Evolutionary conservation across 202 grass and related monocot genomes (phyloP).

Genomic region (Eragrostis tef): DNA sequence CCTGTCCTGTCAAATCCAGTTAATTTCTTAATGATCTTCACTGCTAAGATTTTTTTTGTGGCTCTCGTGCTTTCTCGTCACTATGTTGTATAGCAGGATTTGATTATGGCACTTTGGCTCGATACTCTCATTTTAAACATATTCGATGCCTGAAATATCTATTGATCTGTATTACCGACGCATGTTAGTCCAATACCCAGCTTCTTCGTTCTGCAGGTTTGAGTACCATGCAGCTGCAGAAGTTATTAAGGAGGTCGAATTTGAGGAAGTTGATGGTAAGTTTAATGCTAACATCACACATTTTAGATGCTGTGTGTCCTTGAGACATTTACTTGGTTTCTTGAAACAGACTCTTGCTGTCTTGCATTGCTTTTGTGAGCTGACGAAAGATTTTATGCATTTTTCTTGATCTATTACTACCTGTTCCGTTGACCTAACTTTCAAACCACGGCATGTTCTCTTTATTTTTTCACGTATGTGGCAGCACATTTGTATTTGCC

Average conservation of each 20-base stretch:
- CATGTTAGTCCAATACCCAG: slow-evolving; percentile 7
- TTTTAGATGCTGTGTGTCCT: slow-evolving; percentile 27
- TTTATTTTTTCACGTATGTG: slow-evolving; percentile 1
- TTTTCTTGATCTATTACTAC: not conserved
- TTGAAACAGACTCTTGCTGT: not conserved
- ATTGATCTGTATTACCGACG: not conserved
- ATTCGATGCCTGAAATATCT: slow-evolving; percentile 16
- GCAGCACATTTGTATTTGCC: slow-evolving; percentile 15
- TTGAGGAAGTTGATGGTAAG: slow-evolving; percentile 82
- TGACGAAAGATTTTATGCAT: not conserved
- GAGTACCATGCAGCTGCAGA: slow-evolving; percentile 88
- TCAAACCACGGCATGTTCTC: not conserved
- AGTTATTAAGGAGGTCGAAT: slow-evolving; percentile 81
- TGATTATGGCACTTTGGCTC: not conserved
- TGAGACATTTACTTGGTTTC: slow-evolving; percentile 30
- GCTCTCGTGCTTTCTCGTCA: not conserved
- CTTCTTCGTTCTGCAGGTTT: slow-evolving; percentile 59
- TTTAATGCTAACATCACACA: slow-evolving; percentile 13
- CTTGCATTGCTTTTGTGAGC: not conserved
- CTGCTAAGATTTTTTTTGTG: not conserved
- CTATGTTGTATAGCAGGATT: not conserved
- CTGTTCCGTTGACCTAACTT: not conserved
- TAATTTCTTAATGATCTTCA: slow-evolving; percentile 11
- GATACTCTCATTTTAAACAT: not conserved
- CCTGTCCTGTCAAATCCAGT: not conserved